These are phyloP conservation scores for Diplogelasinospora grovesii DNA, from an alignment of 495 filamentous ascomycete species.

Conservation along the genomic window DNA sequence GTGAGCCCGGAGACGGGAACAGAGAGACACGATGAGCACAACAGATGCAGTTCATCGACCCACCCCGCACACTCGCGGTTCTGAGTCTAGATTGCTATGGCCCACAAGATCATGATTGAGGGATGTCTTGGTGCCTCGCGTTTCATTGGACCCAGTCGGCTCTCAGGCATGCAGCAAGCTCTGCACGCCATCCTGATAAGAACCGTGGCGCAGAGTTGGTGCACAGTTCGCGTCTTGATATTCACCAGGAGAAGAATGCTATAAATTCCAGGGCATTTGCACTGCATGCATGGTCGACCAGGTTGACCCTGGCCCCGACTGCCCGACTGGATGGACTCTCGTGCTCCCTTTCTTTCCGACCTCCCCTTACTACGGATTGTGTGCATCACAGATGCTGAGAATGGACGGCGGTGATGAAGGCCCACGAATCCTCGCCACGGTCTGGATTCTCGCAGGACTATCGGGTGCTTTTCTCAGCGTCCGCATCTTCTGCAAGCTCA, in stretches of 20 bases:
- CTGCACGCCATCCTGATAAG: too few relatives aligned
- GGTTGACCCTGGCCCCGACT: not conserved
- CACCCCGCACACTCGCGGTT: slow-evolving; percentile 1
- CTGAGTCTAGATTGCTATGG: too few relatives aligned
- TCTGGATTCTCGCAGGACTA: slow-evolving; percentile 20
- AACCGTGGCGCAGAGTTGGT: not conserved
- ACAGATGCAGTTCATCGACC: not conserved
- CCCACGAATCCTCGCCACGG: slow-evolving; percentile 13
- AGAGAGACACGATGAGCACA: not conserved
- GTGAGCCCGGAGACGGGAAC: slow-evolving; percentile 6
- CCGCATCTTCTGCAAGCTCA: slow-evolving; percentile 27
- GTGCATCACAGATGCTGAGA: not conserved
- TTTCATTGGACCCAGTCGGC: not conserved
- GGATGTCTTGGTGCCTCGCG: not conserved
- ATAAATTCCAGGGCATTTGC: not conserved
- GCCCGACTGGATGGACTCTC: not conserved
- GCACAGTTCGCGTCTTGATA: not conserved
- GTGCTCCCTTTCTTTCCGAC: slow-evolving; percentile 1
- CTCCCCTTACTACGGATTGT: not conserved
- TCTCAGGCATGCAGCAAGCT: not conserved
- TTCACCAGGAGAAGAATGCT: not conserved
- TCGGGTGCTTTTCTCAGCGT: slow-evolving; percentile 23
- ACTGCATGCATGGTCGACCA: not conserved
- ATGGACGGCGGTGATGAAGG: slow-evolving; percentile 17
- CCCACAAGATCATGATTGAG: too few relatives aligned